Evolutionary conservation across 148 eudicot species (phyloP).

Genomic region (Polygonum aviculare): DNA sequence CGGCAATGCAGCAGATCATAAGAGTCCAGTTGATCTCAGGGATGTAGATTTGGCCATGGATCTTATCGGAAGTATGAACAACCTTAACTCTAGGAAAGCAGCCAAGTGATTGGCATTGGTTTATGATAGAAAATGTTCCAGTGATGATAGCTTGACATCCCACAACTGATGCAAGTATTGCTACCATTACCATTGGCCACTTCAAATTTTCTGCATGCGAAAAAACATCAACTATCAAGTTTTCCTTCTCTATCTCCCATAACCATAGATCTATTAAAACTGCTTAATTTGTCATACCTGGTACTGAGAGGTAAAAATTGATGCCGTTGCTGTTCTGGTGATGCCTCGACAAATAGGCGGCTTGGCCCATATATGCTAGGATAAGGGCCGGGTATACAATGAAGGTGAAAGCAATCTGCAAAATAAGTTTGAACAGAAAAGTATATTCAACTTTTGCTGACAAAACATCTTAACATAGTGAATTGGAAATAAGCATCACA

Average conservation of each 20-base stretch:
- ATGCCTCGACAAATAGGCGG: conserved; percentile 77
- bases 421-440: conserved; percentile 2
- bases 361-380: conserved; percentile 92
- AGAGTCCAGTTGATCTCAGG: conserved; percentile 92
- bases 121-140: conserved; percentile 88
- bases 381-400: conserved; percentile 80
- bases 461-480: too few relatives aligned
- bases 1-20: conserved; percentile 81
- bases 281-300: conserved; percentile 46
- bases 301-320: conserved; percentile 76
- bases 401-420: conserved; percentile 87
- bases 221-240: background rate
- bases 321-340: conserved; percentile 55
- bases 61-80: conserved; percentile 78
- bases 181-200: conserved; percentile 70
- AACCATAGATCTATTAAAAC: background rate
- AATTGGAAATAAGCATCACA: background rate
- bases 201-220: conserved; percentile 48
- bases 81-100: conserved; percentile 92
- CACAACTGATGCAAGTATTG: conserved; percentile 82
- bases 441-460: background rate
- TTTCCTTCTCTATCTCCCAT: too few relatives aligned
- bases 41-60: conserved; percentile 87
- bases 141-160: conserved; percentile 93
- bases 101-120: conserved; percentile 89